Conservation (phyloP, 148 eudicot genomes). For the Linanthus parryae region DNA sequence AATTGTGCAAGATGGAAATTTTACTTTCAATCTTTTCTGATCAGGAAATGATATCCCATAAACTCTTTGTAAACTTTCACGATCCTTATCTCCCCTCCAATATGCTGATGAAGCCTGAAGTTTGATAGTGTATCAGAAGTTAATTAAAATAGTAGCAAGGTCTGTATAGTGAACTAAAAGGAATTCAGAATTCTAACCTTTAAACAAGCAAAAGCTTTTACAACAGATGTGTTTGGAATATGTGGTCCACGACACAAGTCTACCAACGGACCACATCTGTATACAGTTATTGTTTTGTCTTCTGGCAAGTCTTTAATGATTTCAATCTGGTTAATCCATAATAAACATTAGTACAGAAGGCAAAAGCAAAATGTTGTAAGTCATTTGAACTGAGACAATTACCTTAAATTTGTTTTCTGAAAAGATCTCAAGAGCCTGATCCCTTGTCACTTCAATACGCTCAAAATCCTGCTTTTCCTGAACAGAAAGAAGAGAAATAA, state of each 20-base stretch:
- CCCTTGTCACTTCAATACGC: conserved; percentile 91
- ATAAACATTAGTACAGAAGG: too few species aligned
- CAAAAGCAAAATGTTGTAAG: too few species aligned
- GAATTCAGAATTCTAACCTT: conserved; percentile 43
- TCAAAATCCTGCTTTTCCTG: conserved; percentile 97
- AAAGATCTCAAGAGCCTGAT: conserved; percentile 89
- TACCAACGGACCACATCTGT: conserved; percentile 97
- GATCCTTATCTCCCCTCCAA: conserved; percentile 89
- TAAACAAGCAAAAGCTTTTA: conserved; percentile 79
- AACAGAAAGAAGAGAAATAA: neutral
- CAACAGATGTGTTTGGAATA: conserved; percentile 93
- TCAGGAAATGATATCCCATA: conserved; percentile 97
- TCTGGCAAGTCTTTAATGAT: conserved; percentile 89
- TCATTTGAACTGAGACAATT: too few species aligned
- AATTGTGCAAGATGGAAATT: neutral
- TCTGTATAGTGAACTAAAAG: too few species aligned
- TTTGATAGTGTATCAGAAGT: neutral
- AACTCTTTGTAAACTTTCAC: conserved; percentile 98
- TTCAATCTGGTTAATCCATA: conserved; percentile 52
- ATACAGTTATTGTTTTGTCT: conserved; percentile 96
- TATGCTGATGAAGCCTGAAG: conserved; percentile 94
- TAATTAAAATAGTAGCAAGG: too few species aligned
- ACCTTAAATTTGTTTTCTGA: conserved; percentile 94
- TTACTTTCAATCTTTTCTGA: conserved; percentile 70
- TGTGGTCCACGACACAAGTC: conserved; percentile 99